Evolutionary conservation across 2,329 filamentous ascomycete genomes (phyloP), one percentile per base, ranked within the genome.

Genomic region (Pseudogymnoascus sp.): DNA sequence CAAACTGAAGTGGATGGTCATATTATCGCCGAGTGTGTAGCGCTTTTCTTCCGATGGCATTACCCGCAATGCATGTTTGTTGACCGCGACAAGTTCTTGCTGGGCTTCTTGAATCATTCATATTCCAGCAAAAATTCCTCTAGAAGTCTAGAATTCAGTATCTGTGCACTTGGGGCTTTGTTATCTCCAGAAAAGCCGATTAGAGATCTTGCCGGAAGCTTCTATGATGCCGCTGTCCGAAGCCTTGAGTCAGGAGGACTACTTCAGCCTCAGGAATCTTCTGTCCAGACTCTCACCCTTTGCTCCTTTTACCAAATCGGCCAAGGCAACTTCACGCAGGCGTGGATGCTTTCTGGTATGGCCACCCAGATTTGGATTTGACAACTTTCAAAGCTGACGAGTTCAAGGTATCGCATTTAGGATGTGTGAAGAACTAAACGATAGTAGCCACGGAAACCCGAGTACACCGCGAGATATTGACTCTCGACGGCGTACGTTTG

Each of bases 41-140:
- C 60, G 41, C 64, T 67, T 9, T 66, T 63, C 39, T 67, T 67
- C 36, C 61, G 59, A 38, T 67, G 65, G 63, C 65, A 66, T 16
- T 63, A 66, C 25, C 60, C 63, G 14, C 42, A 63, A 19, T 65
- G 52, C 41, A 63, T 66, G 63, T 64, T 67, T 36, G 63, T 67
- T 59, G 64, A 67, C n/a, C 63, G 64, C 25, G 65, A 67, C 28
- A 59, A 61, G 9, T 66, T 67, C 45, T 60, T 67, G 36, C 61
- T 59, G n/a, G 64, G 62, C 23, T 67, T 62, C 35, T 39, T 58
- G 22, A 49, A 60, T 6, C 30, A 49, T 28, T 25, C 55, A 14
- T 39, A 30, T 42, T 39, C 59, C 23, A 60, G 62, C 14, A 58
- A 66, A 45, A 58, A 63, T 23, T 59, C 39, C 52, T 65, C 65